Evolutionary conservation across 2,329 filamentous ascomycete genomes (phyloP), one percentile per base, ranked within the genome.

Genomic region (Lachnellula occidentalis): DNA sequence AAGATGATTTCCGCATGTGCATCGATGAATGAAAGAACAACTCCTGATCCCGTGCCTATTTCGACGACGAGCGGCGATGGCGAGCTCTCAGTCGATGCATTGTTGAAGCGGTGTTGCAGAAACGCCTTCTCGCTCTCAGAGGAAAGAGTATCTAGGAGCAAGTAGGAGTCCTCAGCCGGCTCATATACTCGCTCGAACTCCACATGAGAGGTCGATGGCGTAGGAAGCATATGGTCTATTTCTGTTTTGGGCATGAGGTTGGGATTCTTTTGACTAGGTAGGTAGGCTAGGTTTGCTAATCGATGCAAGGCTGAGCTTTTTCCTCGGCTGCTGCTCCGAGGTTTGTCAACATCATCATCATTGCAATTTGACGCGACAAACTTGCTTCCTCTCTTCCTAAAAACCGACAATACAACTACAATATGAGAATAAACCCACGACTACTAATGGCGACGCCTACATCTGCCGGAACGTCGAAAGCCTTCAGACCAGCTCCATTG

Each of bases 121-220:
- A 69, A 69, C 14, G 37, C 48, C 34, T 64, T 68, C 37, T 69
- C 66, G 22, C 43, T 51, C 4, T 57, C 41, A 1, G 85, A 87
- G 0, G 92, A 92, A 45, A 99, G 80, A 0, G 92, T 95, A 73
- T 99, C 92, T 31, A 99, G 82, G 48, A 99, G 81, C 45, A 99
- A 82, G 69, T 90, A 99, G 5, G 92, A 96, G 74, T 99, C 94
- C 73, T 99, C 94, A 11, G 92, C 87, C 36, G 94, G 94, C 69
- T 96, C 92, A 73, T 99, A 99, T 63, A 97, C 86, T 53, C 87
- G 84, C 70, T 89, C 82, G 73, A 92, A 95, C 52, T 87, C 82
- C 56, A 97, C 89, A 74, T 99, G 94, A 21, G 88, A 88, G 2
- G 94, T 99, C 55, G 90, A 89, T 14, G 94, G 94, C 1, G 94